Evolutionary conservation across 2,329 filamentous ascomycete genomes (phyloP).

Genomic region (Aspergillus uvarum): DNA sequence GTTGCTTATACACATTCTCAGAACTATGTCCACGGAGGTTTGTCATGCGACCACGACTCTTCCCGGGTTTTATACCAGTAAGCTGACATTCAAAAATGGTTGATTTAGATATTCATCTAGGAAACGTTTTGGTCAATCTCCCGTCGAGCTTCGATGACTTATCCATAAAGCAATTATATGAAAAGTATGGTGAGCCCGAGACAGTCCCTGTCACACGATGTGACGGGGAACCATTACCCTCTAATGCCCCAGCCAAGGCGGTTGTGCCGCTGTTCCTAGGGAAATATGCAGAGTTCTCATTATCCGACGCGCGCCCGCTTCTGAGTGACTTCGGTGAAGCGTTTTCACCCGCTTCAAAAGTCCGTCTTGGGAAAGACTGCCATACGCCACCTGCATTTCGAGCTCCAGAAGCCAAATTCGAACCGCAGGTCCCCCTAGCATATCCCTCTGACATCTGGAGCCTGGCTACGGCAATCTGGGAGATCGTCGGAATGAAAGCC

Average conservation of each 20-base stretch:
- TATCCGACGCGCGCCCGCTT: slow-evolving; percentile 30
- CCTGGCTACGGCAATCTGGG: slow-evolving; percentile 27
- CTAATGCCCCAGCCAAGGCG: slow-evolving; percentile 29
- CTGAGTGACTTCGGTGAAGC: slow-evolving; percentile 34
- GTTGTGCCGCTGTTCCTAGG: slow-evolving; percentile 34
- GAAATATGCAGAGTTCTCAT: slow-evolving; percentile 28
- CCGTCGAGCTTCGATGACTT: slow-evolving; percentile 29
- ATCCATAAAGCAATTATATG: slow-evolving; percentile 35
- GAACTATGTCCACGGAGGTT: slow-evolving; percentile 32
- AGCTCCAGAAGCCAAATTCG: slow-evolving; percentile 20
- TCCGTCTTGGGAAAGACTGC: slow-evolving; percentile 24
- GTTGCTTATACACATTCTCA: slow-evolving; percentile 28
- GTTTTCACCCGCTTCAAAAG: slow-evolving; percentile 19
- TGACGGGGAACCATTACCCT: slow-evolving; percentile 25
- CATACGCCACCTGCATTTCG: slow-evolving; percentile 19
- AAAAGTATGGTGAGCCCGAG: slow-evolving; percentile 31
- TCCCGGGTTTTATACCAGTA: too few species aligned
- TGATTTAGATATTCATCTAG: slow-evolving; percentile 31
- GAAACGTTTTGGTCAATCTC: slow-evolving; percentile 27
- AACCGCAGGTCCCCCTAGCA: slow-evolving; percentile 16
- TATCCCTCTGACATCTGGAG: slow-evolving; percentile 32
- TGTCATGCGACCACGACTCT: too few species aligned
- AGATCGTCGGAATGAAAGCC: slow-evolving; percentile 29
- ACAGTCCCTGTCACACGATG: slow-evolving; percentile 25
- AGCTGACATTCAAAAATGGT: background rate